These are phyloP conservation scores for Rhodocollybia butyracea DNA, from an alignment of 768 basidiomycete genomes.

Conservation along the genomic window DNA sequence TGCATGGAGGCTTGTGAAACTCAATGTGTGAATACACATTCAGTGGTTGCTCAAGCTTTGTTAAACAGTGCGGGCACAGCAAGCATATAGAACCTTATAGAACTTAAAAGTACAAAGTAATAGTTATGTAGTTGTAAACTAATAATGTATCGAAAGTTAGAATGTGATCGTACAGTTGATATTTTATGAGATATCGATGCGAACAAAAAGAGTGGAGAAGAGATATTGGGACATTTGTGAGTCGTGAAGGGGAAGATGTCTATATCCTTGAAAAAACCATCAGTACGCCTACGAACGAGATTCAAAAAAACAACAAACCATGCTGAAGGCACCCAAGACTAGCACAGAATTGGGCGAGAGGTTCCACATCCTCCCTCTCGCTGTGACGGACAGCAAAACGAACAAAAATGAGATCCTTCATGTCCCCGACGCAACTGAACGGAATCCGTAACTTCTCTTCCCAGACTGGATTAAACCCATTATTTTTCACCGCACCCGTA, in stretches of 20 bases:
- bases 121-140: no score
- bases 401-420: constrained; percentile 84
- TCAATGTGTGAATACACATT: constrained; percentile 72
- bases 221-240: constrained; percentile 82
- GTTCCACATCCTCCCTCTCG: constrained; percentile 53
- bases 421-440: constrained; percentile 71
- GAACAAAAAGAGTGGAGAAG: constrained; percentile 90
- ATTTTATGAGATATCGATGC: constrained; percentile 2
- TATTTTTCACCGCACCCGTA: constrained; percentile 72
- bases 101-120: neutral
- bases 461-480: constrained; percentile 94
- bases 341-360: constrained; percentile 72
- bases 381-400: constrained; percentile 73
- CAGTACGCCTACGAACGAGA: neutral
- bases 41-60: constrained; percentile 70
- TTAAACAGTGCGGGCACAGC: constrained; percentile 32
- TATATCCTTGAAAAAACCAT: constrained; percentile 56
- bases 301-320: constrained; percentile 40
- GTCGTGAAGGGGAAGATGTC: constrained; percentile 89
- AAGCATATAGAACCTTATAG: constrained; percentile 1
- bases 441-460: constrained; percentile 64
- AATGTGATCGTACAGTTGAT: no score
- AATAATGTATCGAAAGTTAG: no score
- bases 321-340: constrained; percentile 68
- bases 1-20: constrained; percentile 69